phyloP scores from a whole-genome alignment of 805 yeast species.

The Saccharomycopsis sp. region DNA sequence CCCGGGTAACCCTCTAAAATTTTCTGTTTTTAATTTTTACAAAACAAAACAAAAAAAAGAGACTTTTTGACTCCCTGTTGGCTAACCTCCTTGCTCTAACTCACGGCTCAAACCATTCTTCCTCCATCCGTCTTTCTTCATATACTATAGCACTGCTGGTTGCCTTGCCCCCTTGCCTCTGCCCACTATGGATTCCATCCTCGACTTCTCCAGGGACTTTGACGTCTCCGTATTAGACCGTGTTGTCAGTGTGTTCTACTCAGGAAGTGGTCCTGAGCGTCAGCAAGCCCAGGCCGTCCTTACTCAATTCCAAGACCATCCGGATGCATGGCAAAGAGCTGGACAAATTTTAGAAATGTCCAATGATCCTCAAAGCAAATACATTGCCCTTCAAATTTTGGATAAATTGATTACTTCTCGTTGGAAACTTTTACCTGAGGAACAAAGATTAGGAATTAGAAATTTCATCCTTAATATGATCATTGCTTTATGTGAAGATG shows the following conservation, averaged over 20 bases:
- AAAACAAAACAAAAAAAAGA: no score
- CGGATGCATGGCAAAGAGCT: constrained; percentile 92
- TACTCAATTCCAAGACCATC: constrained; percentile 82
- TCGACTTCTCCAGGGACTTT: constrained; percentile 78
- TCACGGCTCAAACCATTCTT: no score
- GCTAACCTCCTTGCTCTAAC: no score
- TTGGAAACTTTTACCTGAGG: constrained; percentile 88
- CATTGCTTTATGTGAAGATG: constrained; percentile 81
- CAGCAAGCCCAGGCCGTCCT: constrained; percentile 55
- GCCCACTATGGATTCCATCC: constrained; percentile 76
- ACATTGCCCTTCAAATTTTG: constrained; percentile 80
- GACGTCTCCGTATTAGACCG: constrained; percentile 73
- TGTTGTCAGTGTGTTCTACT: constrained; percentile 76
- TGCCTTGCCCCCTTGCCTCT: no score
- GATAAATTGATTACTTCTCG: constrained; percentile 84
- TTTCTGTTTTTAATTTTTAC: no score
- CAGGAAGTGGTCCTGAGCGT: constrained; percentile 63
- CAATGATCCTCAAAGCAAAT: constrained; percentile 77
- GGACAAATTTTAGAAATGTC: constrained; percentile 79
- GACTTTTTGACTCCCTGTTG: no score
- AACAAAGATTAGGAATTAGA: constrained; percentile 86
- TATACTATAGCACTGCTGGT: no score
- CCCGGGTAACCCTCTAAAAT: no score
- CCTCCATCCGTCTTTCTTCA: no score
- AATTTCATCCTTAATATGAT: constrained; percentile 92